Evolutionary conservation across 345 rosid species (phyloP).

Genomic region (Brassica nigra): DNA sequence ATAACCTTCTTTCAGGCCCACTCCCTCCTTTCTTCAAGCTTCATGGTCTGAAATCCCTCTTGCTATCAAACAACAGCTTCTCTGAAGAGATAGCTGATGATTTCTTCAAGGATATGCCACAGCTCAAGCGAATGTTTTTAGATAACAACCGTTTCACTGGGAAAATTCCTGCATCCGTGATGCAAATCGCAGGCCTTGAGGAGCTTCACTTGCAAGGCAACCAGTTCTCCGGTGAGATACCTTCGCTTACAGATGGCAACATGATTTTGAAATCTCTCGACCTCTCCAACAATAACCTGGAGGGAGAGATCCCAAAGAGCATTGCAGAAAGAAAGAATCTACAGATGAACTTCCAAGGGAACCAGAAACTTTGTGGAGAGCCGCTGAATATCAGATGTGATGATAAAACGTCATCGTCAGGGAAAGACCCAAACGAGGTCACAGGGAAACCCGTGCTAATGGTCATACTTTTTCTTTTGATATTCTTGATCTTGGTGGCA

Average conservation of each 20-base stretch:
- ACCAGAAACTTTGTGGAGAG: slow-evolving; percentile 62
- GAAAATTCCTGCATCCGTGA: slow-evolving; percentile 54
- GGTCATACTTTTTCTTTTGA: slow-evolving; percentile 25
- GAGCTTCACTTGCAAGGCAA: slow-evolving; percentile 77
- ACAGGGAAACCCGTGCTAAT: slow-evolving; percentile 19
- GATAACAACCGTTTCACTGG: slow-evolving; percentile 47
- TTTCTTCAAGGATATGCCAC: not conserved
- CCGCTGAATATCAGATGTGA: slow-evolving; percentile 35
- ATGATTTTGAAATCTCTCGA: slow-evolving; percentile 44
- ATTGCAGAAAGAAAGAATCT: slow-evolving; percentile 42
- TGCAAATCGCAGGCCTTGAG: slow-evolving; percentile 45
- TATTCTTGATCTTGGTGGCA: slow-evolving; percentile 35
- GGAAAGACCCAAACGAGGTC: not conserved
- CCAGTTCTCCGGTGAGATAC: slow-evolving; percentile 69
- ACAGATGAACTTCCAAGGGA: slow-evolving; percentile 46
- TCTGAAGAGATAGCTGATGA: not conserved
- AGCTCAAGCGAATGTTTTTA: not conserved
- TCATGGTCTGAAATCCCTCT: not conserved
- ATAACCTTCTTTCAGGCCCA: not conserved
- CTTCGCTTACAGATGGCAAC: slow-evolving; percentile 42
- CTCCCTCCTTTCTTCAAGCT: not conserved
- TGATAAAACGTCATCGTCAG: not conserved
- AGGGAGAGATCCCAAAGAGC: slow-evolving; percentile 64
- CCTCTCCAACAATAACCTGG: slow-evolving; percentile 33
- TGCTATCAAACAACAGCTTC: not conserved